Conservation (phyloP, 78 protist species). For the Diacronema lutheri region DNA sequence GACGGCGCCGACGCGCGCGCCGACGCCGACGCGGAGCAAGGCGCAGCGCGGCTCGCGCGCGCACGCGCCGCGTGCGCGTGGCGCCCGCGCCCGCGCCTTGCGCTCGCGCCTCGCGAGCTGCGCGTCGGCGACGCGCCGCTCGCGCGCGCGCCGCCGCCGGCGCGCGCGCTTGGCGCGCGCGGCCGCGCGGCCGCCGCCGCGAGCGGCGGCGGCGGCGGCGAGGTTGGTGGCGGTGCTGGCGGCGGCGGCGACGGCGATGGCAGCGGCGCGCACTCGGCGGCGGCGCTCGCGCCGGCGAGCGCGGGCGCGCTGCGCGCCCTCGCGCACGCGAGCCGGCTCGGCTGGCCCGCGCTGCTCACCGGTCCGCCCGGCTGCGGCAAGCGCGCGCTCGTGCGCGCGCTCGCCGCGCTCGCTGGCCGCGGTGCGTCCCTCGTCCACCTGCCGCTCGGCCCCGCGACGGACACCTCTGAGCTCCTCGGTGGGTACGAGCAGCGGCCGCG, state of each 20-base stretch:
- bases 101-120: neutral
- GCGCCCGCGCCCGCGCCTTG: no score
- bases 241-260: constrained; percentile 1
- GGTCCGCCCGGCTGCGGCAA: constrained; percentile 91
- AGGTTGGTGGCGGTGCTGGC: neutral
- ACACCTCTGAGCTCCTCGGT: constrained; percentile 79
- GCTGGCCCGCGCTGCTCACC: constrained; percentile 74
- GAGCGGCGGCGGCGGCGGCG: neutral
- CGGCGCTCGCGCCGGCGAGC: neutral
- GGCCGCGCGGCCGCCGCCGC: neutral
- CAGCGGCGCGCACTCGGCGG: neutral
- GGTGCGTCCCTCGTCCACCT: constrained; percentile 20
- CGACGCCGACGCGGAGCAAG: no score
- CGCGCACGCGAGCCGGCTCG: constrained; percentile 48
- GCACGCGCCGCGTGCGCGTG: no score
- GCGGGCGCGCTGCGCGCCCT: constrained; percentile 44
- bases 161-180: neutral
- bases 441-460: constrained; percentile 51
- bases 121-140: neutral
- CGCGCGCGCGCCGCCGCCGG: neutral
- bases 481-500: constrained; percentile 60
- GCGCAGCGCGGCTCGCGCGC: no score
- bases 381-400: constrained; percentile 68
- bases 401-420: constrained; percentile 49
- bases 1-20: no score